These are phyloP conservation scores for Rhodamnia rubescens DNA, from an alignment of 345 rosid genomes.

Conservation along the genomic window DNA sequence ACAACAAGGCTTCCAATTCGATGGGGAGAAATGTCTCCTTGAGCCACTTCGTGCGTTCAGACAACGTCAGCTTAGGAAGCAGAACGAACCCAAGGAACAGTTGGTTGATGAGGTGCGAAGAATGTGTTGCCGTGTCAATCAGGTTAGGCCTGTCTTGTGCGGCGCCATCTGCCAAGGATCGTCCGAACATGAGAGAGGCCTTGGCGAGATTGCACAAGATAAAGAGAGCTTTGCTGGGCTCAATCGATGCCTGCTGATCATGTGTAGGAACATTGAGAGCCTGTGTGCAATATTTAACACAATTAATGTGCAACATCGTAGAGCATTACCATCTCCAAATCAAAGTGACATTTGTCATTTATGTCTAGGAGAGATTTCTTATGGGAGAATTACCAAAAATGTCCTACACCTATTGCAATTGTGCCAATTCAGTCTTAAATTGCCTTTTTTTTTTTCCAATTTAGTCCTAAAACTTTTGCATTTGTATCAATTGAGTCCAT, in stretches of 20 bases:
- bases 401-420: too few species aligned
- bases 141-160: constrained; percentile 11
- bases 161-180: constrained; percentile 3
- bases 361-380: not conserved
- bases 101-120: not conserved
- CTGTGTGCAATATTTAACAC: not conserved
- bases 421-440: too few species aligned
- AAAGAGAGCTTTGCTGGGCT: not conserved
- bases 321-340: not conserved
- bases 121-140: not conserved
- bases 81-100: not conserved
- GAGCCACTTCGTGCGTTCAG: not conserved
- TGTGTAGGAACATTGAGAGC: not conserved
- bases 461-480: too few species aligned
- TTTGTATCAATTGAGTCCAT: too few species aligned
- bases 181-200: constrained; percentile 7
- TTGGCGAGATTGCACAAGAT: too few species aligned
- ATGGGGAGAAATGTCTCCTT: not conserved
- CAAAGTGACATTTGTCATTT: not conserved
- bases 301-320: not conserved
- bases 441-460: too few species aligned
- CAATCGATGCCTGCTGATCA: not conserved
- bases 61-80: not conserved
- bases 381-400: too few species aligned
- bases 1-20: not conserved